Conservation (phyloP, 2,329 filamentous ascomycete genomes). For the Talaromyces atroroseus region DNA sequence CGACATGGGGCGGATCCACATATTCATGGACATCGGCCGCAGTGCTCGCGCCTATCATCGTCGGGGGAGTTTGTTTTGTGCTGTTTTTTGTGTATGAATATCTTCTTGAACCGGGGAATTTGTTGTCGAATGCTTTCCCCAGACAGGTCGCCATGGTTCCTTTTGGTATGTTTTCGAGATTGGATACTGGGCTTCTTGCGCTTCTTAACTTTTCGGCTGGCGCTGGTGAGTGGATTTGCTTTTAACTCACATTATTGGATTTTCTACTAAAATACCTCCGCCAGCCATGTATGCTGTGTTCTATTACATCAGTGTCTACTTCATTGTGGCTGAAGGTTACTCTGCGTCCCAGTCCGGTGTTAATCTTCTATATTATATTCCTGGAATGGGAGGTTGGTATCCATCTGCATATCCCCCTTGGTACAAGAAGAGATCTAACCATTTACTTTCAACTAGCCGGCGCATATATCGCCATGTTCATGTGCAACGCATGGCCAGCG, state of each 20-base stretch:
- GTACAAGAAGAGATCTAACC: background rate
- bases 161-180: constrained; percentile 51
- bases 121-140: constrained; percentile 46
- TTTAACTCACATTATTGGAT: constrained; percentile 59
- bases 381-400: constrained; percentile 53
- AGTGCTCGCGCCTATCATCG: constrained; percentile 46
- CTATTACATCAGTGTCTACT: constrained; percentile 66
- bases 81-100: constrained; percentile 50
- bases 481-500: constrained; percentile 57
- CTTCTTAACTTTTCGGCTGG: constrained; percentile 58
- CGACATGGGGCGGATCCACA: constrained; percentile 53
- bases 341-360: constrained; percentile 48
- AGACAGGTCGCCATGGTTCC: constrained; percentile 60
- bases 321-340: constrained; percentile 56
- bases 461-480: constrained; percentile 52
- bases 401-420: background rate
- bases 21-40: constrained; percentile 49
- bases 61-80: constrained; percentile 40
- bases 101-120: constrained; percentile 47
- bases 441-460: constrained; percentile 37
- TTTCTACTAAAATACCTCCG: constrained; percentile 50
- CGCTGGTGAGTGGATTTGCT: constrained; percentile 43
- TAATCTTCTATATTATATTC: constrained; percentile 59
- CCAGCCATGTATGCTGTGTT: constrained; percentile 49
- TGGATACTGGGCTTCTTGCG: constrained; percentile 58